Evolutionary conservation across 352 stramenopile species (phyloP).

Genomic region (Phytophthora meadii): DNA sequence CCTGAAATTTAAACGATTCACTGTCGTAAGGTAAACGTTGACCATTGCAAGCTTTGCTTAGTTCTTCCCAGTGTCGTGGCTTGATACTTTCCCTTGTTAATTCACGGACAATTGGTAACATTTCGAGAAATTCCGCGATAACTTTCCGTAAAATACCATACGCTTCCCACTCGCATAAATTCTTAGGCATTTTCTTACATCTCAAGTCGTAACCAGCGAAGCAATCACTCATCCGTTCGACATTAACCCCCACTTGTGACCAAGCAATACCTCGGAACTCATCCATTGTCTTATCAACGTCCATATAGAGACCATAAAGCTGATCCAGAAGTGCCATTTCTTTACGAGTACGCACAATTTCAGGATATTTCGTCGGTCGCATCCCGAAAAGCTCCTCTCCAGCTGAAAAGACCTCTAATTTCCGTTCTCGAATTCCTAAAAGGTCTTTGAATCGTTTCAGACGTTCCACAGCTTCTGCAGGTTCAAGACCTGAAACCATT

Average conservation of each 20-base stretch:
- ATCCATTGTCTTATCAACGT: constrained; percentile 82
- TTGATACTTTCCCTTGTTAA: constrained; percentile 89
- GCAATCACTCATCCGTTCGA: constrained; percentile 72
- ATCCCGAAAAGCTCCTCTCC: constrained; percentile 93
- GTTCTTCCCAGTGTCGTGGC: constrained; percentile 86
- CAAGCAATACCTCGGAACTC: constrained; percentile 71
- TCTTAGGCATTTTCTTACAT: constrained; percentile 88
- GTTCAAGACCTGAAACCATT: constrained; percentile 80
- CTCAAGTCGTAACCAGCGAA: constrained; percentile 70
- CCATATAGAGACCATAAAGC: constrained; percentile 90
- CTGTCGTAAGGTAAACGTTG: constrained; percentile 66
- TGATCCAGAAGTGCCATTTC: constrained; percentile 88
- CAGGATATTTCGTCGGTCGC: constrained; percentile 74
- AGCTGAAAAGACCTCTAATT: constrained; percentile 87
- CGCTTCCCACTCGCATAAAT: constrained; percentile 86
- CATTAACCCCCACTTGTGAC: constrained; percentile 57
- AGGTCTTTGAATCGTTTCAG: constrained; percentile 90
- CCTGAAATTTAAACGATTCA: constrained; percentile 78
- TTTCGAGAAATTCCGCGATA: constrained; percentile 85
- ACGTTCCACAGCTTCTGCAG: constrained; percentile 82
- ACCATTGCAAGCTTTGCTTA: constrained; percentile 60
- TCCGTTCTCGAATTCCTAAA: constrained; percentile 74
- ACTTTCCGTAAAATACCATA: constrained; percentile 80
- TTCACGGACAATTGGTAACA: constrained; percentile 86
- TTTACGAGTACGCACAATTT: constrained; percentile 89